Conservation (phyloP, 805 yeast species). For the Kockiozyma suomiensis region DNA sequence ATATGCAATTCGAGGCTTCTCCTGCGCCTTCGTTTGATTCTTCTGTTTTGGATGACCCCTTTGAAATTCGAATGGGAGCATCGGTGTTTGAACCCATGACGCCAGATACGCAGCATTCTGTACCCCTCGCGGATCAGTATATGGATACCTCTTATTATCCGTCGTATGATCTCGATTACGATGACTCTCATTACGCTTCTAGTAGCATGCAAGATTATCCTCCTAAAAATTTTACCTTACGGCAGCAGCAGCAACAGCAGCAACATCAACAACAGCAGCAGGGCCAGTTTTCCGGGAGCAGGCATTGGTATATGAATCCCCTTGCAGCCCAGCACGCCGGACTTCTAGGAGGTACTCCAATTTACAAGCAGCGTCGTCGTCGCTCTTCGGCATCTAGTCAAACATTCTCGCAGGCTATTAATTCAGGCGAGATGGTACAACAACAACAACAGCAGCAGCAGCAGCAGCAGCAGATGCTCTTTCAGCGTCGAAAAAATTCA, state of each 20-base stretch:
- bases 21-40: slow-evolving; percentile 30
- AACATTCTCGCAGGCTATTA: not conserved
- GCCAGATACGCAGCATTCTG: slow-evolving; percentile 31
- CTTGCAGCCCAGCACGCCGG: slow-evolving; percentile 2
- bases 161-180: slow-evolving; percentile 1
- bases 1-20: slow-evolving; percentile 11
- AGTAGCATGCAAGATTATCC: not conserved
- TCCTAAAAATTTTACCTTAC: not conserved
- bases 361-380: slow-evolving; percentile 31
- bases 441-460: slow-evolving; percentile 5
- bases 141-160: slow-evolving; percentile 5
- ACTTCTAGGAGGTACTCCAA: slow-evolving; percentile 22
- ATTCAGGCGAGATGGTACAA: not conserved
- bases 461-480: not conserved
- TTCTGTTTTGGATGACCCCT: slow-evolving; percentile 20
- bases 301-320: not conserved
- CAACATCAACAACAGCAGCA: not conserved
- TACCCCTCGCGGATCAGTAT: slow-evolving; percentile 6
- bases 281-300: not conserved
- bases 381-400: slow-evolving; percentile 9
- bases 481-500: not conserved
- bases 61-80: not conserved
- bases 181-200: not conserved
- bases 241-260: not conserved
- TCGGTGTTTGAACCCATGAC: slow-evolving; percentile 30